phyloP scores from a whole-genome alignment of 2,329 filamentous ascomycete species.

The Colletotrichum plurivorum region DNA sequence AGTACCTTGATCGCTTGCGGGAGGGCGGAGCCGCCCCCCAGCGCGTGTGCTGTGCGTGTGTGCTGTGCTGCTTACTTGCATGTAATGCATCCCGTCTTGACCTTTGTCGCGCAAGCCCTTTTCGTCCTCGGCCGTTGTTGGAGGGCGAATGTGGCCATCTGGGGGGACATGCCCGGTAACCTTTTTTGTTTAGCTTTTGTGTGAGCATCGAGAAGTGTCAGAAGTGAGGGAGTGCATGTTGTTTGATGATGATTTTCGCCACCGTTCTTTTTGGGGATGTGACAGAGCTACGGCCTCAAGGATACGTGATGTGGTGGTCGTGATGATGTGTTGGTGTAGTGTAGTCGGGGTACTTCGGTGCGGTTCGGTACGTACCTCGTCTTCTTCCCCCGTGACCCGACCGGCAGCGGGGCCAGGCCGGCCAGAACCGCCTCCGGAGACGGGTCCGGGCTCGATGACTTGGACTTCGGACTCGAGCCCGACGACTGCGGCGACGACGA shows the following conservation, averaged over 20 bases:
- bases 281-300: not conserved
- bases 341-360: not conserved
- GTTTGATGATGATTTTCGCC: not conserved
- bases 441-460: slow-evolving; percentile 5
- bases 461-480: not conserved
- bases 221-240: not conserved
- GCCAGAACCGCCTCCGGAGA: not conserved
- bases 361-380: slow-evolving; percentile 15
- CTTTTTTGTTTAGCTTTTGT: not conserved
- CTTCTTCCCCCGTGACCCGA: slow-evolving; percentile 14
- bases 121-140: slow-evolving; percentile 3
- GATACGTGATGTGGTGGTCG: no score
- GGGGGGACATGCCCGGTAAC: slow-evolving; percentile 20
- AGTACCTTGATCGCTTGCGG: not conserved
- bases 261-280: no score
- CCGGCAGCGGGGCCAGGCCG: slow-evolving; percentile 15
- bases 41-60: not conserved
- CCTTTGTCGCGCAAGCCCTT: slow-evolving; percentile 25
- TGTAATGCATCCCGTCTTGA: slow-evolving; percentile 39
- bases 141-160: slow-evolving; percentile 23
- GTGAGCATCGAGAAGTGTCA: not conserved
- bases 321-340: no score
- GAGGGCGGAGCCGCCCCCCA: not conserved
- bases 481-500: not conserved
- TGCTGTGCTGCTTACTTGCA: slow-evolving; percentile 36